Evolutionary conservation across 2,329 filamentous ascomycete species (phyloP).

Genomic region (Conoideocrella luteorostrata): DNA sequence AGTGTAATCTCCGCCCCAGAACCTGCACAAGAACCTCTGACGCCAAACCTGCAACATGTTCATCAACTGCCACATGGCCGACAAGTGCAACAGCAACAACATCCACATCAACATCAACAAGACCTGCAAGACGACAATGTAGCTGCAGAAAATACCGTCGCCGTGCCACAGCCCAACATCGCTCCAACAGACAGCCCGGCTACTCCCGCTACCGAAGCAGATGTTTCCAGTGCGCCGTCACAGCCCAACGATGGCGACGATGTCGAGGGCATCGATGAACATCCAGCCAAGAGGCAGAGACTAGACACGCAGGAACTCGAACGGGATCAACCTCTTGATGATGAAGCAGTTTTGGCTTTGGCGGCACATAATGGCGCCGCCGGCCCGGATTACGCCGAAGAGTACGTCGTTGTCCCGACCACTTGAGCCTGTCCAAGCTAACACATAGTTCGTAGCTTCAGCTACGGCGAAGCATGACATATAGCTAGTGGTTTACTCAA

Average conservation of each 20-base stretch:
- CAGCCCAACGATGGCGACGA: constrained; percentile 5
- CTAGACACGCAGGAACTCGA: constrained; percentile 24
- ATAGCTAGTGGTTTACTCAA: too few relatives aligned
- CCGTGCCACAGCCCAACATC: background rate
- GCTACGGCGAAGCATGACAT: constrained; percentile 33
- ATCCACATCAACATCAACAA: too few relatives aligned
- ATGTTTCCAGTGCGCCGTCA: background rate
- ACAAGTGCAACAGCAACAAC: too few relatives aligned
- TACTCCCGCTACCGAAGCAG: background rate
- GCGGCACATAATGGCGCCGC: constrained; percentile 35
- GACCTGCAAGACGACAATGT: background rate
- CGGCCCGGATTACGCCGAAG: constrained; percentile 32
- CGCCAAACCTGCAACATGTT: background rate
- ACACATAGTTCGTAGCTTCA: constrained; percentile 7
- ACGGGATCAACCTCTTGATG: constrained; percentile 33
- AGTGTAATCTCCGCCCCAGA: background rate
- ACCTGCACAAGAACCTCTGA: background rate
- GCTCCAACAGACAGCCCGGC: background rate
- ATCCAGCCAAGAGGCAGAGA: constrained; percentile 33
- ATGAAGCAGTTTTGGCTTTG: constrained; percentile 43
- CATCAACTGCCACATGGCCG: background rate
- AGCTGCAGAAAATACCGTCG: background rate
- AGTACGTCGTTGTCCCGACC: constrained; percentile 28
- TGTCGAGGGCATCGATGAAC: constrained; percentile 25
- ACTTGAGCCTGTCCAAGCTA: background rate